phyloP scores from a whole-genome alignment of 441 rosid species.

The Syzygium syzygioides region DNA sequence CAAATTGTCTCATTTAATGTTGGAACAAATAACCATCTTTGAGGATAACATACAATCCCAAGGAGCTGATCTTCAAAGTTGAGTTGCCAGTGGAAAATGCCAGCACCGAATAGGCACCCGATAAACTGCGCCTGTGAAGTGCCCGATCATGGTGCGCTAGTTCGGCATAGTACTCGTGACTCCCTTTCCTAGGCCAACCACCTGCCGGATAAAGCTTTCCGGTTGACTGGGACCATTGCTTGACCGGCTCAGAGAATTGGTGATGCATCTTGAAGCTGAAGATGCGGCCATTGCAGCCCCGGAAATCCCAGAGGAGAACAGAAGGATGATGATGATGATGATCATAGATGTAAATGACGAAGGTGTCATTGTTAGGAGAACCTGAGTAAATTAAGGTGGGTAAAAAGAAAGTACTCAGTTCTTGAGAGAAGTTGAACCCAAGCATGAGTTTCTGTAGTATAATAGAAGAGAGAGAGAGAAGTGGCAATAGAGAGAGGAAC shows the following conservation, averaged over 20 bases:
- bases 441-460: background rate
- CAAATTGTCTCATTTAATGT: background rate
- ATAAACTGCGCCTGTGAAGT: conserved; percentile 49
- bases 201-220: conserved; percentile 17
- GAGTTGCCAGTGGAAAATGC: conserved; percentile 73
- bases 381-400: background rate
- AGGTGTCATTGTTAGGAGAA: background rate
- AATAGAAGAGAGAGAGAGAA: background rate
- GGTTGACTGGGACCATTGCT: conserved; percentile 41
- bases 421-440: background rate
- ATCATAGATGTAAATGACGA: background rate
- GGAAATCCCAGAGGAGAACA: conserved; percentile 26
- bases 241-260: conserved; percentile 58
- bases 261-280: conserved; percentile 85
- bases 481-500: background rate
- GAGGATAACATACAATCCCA: conserved; percentile 57
- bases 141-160: conserved; percentile 58
- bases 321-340: conserved; percentile 13
- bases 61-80: conserved; percentile 61
- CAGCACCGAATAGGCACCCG: conserved; percentile 34
- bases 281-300: conserved; percentile 42
- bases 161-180: conserved; percentile 60
- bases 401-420: background rate
- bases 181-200: conserved; percentile 55
- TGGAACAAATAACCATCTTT: background rate